These are phyloP conservation scores for Tricholoma sp. DNA, from an alignment of 768 basidiomycete species.

Conservation along the genomic window DNA sequence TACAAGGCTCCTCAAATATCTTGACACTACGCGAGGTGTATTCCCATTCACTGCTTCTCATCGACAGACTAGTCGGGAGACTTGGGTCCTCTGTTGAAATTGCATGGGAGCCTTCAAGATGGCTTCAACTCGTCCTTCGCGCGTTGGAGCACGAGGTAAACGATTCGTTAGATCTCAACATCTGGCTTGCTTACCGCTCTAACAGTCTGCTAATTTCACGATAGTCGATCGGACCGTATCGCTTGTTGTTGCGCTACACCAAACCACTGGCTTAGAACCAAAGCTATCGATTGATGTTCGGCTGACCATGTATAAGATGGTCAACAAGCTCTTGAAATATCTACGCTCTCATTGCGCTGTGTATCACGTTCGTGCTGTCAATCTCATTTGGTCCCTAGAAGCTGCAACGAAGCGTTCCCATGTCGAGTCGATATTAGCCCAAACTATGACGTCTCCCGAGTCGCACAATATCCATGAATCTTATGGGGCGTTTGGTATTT, in stretches of 20 bases:
- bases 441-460: conserved; percentile 57
- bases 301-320: conserved; percentile 51
- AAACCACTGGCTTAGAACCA: conserved; percentile 45
- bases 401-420: conserved; percentile 47
- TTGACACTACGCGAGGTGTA: conserved; percentile 43
- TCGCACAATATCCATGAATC: conserved; percentile 44
- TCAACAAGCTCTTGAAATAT: conserved; percentile 67
- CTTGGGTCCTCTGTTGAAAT: conserved; percentile 35
- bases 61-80: conserved; percentile 45
- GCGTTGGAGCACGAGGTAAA: conserved; percentile 54
- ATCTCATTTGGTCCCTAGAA: conserved; percentile 79
- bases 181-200: conserved; percentile 5
- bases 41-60: conserved; percentile 44
- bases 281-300: conserved; percentile 51
- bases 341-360: conserved; percentile 57
- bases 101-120: conserved; percentile 57
- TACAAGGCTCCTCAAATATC: conserved; percentile 25
- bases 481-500: conserved; percentile 84
- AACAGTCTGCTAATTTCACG: conserved; percentile 59
- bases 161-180: conserved; percentile 5
- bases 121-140: conserved; percentile 54
- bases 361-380: conserved; percentile 80
- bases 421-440: conserved; percentile 77
- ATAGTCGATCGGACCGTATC: conserved; percentile 60
- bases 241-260: conserved; percentile 51